Evolutionary conservation across 371 early-diverging fungal species (phyloP).

Genomic region (Chytridium lagenaria): DNA sequence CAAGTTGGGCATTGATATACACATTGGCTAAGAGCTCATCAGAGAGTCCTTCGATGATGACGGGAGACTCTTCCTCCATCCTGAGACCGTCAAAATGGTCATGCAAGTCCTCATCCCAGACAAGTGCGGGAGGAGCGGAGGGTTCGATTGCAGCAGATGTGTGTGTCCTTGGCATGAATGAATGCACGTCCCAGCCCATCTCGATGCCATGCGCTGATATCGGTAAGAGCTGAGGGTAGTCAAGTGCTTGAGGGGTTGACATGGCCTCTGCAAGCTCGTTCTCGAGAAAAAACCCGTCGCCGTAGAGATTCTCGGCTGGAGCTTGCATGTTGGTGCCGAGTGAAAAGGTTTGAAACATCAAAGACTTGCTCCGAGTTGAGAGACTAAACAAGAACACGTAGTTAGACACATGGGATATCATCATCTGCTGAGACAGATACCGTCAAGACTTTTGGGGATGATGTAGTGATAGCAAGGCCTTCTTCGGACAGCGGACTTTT

Average conservation of each 20-base stretch:
- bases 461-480: too few species aligned
- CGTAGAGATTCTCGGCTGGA: neutral
- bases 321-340: neutral
- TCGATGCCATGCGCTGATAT: neutral
- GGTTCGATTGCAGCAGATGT: neutral
- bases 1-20: neutral
- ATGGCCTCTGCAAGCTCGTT: constrained; percentile 14
- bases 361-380: neutral
- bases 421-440: constrained; percentile 1
- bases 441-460: neutral
- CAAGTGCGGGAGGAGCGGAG: constrained; percentile 1
- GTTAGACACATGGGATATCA: neutral
- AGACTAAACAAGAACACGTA: neutral
- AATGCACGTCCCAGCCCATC: neutral
- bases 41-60: constrained; percentile 9
- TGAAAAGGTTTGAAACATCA: constrained; percentile 3
- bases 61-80: neutral
- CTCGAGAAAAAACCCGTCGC: neutral
- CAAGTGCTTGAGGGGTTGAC: constrained; percentile 9
- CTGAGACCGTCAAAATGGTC: constrained; percentile 7
- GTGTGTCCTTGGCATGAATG: neutral
- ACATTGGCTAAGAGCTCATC: constrained; percentile 5
- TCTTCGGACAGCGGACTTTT: neutral
- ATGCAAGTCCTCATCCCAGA: constrained; percentile 5
- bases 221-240: constrained; percentile 10